Conservation (phyloP, 1,284 basidiomycete genomes). For the Schizopora paradoxa region DNA sequence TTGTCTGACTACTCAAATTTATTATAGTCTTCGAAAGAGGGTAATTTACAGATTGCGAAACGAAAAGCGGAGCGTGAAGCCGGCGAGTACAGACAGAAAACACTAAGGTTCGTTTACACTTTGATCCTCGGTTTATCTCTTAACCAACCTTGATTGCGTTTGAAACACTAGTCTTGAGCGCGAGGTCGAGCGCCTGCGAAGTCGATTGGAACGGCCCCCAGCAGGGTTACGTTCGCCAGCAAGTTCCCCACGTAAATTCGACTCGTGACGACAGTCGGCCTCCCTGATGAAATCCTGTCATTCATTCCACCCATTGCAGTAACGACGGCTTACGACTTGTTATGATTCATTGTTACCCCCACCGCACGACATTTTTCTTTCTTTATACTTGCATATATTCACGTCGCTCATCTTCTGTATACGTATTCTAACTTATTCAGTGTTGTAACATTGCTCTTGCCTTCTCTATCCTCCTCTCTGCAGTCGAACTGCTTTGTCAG, state of each 20-base stretch:
- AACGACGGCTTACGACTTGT: slow-evolving; percentile 7
- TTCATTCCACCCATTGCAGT: not conserved
- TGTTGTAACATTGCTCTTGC: too few species aligned
- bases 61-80: slow-evolving; percentile 73
- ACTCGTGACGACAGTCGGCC: slow-evolving; percentile 19
- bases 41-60: slow-evolving; percentile 60
- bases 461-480: too few species aligned
- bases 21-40: slow-evolving; percentile 64
- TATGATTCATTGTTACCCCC: too few species aligned
- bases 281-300: not conserved
- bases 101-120: slow-evolving; percentile 48
- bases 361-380: too few species aligned
- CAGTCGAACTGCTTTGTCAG: too few species aligned
- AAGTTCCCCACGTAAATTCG: slow-evolving; percentile 31
- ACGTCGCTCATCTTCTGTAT: not conserved
- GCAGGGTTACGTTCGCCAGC: slow-evolving; percentile 29
- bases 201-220: slow-evolving; percentile 48
- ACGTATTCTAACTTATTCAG: too few species aligned
- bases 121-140: slow-evolving; percentile 4
- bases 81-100: slow-evolving; percentile 63
- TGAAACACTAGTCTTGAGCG: slow-evolving; percentile 49
- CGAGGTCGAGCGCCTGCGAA: slow-evolving; percentile 65
- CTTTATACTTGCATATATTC: not conserved
- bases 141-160: slow-evolving; percentile 12
- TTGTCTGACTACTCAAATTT: slow-evolving; percentile 1